These are phyloP conservation scores for Aphanomyces euteiches DNA, from an alignment of 352 stramenopile species.

Conservation along the genomic window DNA sequence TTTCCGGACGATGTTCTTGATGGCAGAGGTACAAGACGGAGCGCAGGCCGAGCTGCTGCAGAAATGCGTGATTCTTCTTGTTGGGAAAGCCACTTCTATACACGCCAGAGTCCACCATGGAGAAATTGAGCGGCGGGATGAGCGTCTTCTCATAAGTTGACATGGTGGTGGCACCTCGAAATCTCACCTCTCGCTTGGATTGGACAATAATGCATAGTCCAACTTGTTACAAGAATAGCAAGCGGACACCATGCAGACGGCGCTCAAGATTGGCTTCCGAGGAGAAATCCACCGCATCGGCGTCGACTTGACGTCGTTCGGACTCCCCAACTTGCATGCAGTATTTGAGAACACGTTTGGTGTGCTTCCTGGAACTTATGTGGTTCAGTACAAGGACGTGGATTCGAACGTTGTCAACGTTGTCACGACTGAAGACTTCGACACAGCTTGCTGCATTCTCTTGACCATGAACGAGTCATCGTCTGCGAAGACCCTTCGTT, in stretches of 20 bases:
- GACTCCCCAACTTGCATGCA: slow-evolving; percentile 43
- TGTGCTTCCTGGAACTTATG: slow-evolving; percentile 46
- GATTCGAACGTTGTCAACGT: slow-evolving; percentile 72
- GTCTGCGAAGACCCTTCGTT: slow-evolving; percentile 54
- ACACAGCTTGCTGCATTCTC: slow-evolving; percentile 59
- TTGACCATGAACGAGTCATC: slow-evolving; percentile 29
- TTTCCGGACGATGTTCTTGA: slow-evolving; percentile 78
- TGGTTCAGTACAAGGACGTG: slow-evolving; percentile 79
- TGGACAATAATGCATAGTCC: not conserved
- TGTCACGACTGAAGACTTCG: slow-evolving; percentile 61
- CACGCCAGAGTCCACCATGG: slow-evolving; percentile 82
- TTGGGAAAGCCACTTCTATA: slow-evolving; percentile 87
- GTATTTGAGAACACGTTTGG: slow-evolving; percentile 64
- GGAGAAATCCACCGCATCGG: slow-evolving; percentile 79
- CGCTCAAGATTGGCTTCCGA: slow-evolving; percentile 78
- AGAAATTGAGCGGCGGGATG: slow-evolving; percentile 88
- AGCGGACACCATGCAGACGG: slow-evolving; percentile 32
- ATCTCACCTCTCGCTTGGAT: not conserved
- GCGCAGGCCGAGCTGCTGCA: slow-evolving; percentile 80
- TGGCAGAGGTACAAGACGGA: slow-evolving; percentile 83
- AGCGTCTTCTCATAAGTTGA: slow-evolving; percentile 84
- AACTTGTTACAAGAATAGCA: too few relatives aligned
- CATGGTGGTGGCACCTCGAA: slow-evolving; percentile 37
- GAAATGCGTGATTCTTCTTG: slow-evolving; percentile 83
- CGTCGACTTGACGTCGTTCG: slow-evolving; percentile 54